These are phyloP conservation scores for Acanthamoeba royreba DNA, from an alignment of 208 protist species.

Conservation along the genomic window DNA sequence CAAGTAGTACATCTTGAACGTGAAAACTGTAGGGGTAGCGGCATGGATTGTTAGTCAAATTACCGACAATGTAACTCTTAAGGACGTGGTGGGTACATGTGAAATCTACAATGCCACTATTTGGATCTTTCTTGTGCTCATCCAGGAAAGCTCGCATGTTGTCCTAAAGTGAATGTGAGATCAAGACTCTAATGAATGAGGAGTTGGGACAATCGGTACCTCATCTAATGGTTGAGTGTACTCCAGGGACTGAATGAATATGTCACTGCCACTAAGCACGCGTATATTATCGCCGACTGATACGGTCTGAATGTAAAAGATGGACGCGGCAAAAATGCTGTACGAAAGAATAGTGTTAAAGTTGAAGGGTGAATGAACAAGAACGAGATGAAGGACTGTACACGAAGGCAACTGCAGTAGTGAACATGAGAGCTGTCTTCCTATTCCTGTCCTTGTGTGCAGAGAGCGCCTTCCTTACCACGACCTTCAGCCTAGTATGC, in stretches of 20 bases:
- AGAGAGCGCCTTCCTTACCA: conserved; percentile 90
- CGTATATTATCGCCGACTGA: conserved; percentile 61
- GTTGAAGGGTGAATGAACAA: neutral
- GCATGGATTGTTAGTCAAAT: no score
- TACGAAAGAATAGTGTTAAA: neutral
- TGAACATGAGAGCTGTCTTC: conserved; percentile 94
- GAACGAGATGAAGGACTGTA: neutral
- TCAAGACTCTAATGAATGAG: neutral
- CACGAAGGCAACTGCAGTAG: conserved; percentile 87
- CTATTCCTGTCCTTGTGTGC: conserved; percentile 86
- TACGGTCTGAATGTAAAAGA: conserved; percentile 74
- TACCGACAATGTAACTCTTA: no score
- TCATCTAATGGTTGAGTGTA: neutral
- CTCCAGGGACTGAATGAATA: neutral
- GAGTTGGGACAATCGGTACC: neutral
- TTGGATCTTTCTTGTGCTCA: conserved; percentile 25
- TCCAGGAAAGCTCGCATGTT: conserved; percentile 35
- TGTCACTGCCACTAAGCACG: conserved; percentile 3
- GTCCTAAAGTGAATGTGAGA: neutral
- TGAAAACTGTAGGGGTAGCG: neutral
- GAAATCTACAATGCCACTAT: neutral
- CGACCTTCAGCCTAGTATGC: conserved; percentile 52
- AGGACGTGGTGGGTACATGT: neutral
- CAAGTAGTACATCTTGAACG: neutral
- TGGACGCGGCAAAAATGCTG: conserved; percentile 84